These are phyloP conservation scores for Backusella parvicylindrica DNA, from an alignment of 192 early-diverging fungal species.

Conservation along the genomic window DNA sequence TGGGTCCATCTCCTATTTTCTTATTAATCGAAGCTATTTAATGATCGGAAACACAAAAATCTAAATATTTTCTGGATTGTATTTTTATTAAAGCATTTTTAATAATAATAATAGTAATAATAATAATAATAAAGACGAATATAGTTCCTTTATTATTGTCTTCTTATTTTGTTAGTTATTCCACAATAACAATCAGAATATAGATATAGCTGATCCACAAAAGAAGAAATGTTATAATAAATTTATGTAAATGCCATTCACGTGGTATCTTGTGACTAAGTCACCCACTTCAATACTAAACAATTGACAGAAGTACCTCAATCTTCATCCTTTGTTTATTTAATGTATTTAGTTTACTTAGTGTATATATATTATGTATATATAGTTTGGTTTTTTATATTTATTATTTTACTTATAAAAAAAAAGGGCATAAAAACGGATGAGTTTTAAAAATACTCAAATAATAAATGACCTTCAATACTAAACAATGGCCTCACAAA, in stretches of 20 bases:
- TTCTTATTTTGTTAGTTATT: not conserved
- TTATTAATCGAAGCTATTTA: not conserved
- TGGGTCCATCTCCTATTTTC: not conserved
- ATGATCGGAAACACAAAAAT: slow-evolving; percentile 4
- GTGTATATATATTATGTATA: not conserved
- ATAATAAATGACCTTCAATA: not conserved
- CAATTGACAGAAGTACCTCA: not conserved
- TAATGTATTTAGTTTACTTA: not conserved
- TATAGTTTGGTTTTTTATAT: no score
- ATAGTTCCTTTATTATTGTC: no score
- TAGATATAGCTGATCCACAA: not conserved
- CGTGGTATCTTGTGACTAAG: not conserved
- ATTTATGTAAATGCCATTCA: not conserved
- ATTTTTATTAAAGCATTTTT: no score
- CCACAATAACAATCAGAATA: not conserved
- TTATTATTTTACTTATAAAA: no score
- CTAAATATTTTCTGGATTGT: not conserved
- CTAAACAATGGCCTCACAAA: not conserved
- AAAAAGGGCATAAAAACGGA: no score
- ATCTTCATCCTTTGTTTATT: not conserved
- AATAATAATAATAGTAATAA: no score
- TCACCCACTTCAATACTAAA: not conserved
- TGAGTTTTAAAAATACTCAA: not conserved
- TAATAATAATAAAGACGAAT: no score
- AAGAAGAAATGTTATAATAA: not conserved